Evolutionary conservation across 169 alveolate genomes (phyloP).

Genomic region (Cryptosporidium parvum): DNA sequence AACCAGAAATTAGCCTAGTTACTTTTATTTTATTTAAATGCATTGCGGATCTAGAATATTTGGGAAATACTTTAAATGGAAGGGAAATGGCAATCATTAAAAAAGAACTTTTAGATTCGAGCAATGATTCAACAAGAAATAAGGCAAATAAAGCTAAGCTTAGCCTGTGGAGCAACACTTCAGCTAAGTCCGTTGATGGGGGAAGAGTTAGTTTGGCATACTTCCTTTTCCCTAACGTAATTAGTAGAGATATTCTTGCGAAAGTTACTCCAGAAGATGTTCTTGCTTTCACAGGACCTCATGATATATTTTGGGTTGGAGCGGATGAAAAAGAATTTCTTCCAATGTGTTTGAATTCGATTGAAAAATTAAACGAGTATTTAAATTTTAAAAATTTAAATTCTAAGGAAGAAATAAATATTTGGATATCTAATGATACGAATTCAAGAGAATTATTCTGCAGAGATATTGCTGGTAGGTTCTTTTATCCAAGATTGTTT

Average conservation of each 20-base stretch:
- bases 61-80: background rate
- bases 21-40: slow-evolving; percentile 53
- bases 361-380: slow-evolving; percentile 38
- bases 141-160: slow-evolving; percentile 4
- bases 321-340: slow-evolving; percentile 55
- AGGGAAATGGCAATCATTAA: slow-evolving; percentile 4
- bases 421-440: slow-evolving; percentile 50
- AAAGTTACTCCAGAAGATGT: slow-evolving; percentile 53
- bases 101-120: background rate
- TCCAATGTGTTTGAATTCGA: slow-evolving; percentile 51
- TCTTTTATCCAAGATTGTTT: slow-evolving; percentile 40
- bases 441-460: slow-evolving; percentile 60
- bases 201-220: slow-evolving; percentile 30
- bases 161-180: slow-evolving; percentile 29
- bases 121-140: background rate
- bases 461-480: slow-evolving; percentile 72
- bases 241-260: slow-evolving; percentile 13
- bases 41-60: slow-evolving; percentile 50
- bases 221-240: slow-evolving; percentile 61
- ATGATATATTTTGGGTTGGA: slow-evolving; percentile 70
- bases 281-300: slow-evolving; percentile 72
- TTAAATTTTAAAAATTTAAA: slow-evolving; percentile 1
- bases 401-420: slow-evolving; percentile 12
- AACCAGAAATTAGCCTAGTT: slow-evolving; percentile 62
- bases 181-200: slow-evolving; percentile 31